Percentiles rank a stretch among this genome's conserved stretches.
These are phyloP conservation scores for Blastocrithidia nonstop DNA, from an alignment of 208 protist genomes.

Conservation along the genomic window DNA sequence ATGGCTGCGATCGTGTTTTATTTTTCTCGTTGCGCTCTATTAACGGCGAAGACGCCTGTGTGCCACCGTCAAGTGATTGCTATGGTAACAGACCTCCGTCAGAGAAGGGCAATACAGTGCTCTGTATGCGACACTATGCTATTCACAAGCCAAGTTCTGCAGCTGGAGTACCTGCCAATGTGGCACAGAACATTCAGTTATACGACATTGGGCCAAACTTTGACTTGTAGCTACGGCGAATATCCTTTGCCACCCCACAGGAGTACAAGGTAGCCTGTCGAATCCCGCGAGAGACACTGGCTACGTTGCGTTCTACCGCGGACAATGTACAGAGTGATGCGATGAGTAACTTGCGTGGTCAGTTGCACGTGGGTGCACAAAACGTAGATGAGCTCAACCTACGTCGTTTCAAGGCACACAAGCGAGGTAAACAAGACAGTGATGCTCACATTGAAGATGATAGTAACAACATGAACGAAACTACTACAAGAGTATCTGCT, in stretches of 20 bases:
- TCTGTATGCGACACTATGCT: conserved; percentile 77
- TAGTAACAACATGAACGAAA: too few species aligned
- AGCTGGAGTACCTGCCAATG: conserved; percentile 7
- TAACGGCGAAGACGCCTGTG: conserved; percentile 57
- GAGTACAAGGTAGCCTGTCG: conserved; percentile 67
- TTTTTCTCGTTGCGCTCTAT: conserved; percentile 57
- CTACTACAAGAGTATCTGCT: conserved; percentile 6
- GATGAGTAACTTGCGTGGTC: conserved; percentile 62
- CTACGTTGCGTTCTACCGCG: conserved; percentile 33
- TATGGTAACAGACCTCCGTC: conserved; percentile 33
- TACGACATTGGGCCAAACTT: conserved; percentile 77
- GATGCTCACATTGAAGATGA: background rate
- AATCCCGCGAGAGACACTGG: conserved; percentile 37
- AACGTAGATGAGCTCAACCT: conserved; percentile 57
- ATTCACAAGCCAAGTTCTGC: conserved; percentile 49
- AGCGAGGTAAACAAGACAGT: background rate
- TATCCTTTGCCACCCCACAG: conserved; percentile 49
- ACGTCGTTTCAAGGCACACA: conserved; percentile 74
- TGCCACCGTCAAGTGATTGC: conserved; percentile 55
- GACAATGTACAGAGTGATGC: conserved; percentile 56
- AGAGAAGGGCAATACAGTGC: conserved; percentile 31
- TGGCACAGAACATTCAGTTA: conserved; percentile 40
- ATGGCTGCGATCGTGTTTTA: conserved; percentile 69
- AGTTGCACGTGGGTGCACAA: conserved; percentile 75
- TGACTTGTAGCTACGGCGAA: conserved; percentile 60